These are phyloP conservation scores for Polyrhizophydium stewartii DNA, from an alignment of 371 early-diverging fungal species.

Conservation along the genomic window DNA sequence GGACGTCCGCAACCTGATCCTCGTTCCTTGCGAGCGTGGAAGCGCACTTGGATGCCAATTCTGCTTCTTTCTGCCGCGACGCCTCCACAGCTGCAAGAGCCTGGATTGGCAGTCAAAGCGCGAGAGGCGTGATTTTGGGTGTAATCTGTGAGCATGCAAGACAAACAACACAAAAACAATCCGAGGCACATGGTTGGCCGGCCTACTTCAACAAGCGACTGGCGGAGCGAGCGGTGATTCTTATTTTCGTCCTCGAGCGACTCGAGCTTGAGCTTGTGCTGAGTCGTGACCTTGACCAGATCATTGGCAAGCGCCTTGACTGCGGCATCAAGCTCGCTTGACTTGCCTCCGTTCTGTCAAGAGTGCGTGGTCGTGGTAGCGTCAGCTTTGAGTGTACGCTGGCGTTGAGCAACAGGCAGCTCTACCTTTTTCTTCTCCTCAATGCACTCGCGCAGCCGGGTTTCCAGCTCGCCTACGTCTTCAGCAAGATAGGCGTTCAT, in stretches of 20 bases:
- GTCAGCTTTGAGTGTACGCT: neutral
- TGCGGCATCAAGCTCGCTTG: slow-evolving; percentile 57
- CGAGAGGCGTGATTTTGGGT: too few relatives aligned
- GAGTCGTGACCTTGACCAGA: slow-evolving; percentile 73
- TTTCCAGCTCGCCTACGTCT: slow-evolving; percentile 23
- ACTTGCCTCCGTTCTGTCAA: slow-evolving; percentile 57
- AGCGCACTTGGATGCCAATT: slow-evolving; percentile 9
- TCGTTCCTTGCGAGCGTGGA: slow-evolving; percentile 8
- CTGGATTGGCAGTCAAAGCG: too few relatives aligned
- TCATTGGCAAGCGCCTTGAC: slow-evolving; percentile 73
- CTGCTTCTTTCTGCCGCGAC: neutral
- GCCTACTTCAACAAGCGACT: slow-evolving; percentile 22
- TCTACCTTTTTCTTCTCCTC: slow-evolving; percentile 21
- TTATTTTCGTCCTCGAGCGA: slow-evolving; percentile 73
- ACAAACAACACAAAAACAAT: neutral
- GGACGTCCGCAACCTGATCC: slow-evolving; percentile 46
- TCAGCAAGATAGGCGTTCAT: slow-evolving; percentile 10
- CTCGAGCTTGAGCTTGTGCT: slow-evolving; percentile 66
- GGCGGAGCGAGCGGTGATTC: slow-evolving; percentile 8
- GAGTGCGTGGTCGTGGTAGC: too few relatives aligned
- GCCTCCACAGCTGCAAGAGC: neutral
- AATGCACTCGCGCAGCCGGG: slow-evolving; percentile 17
- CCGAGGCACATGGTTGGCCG: neutral
- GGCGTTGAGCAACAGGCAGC: too few relatives aligned
- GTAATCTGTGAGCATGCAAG: too few relatives aligned